Conservation (phyloP, 176 grass and related monocot species). For the Echinochloa phyllopogon region DNA sequence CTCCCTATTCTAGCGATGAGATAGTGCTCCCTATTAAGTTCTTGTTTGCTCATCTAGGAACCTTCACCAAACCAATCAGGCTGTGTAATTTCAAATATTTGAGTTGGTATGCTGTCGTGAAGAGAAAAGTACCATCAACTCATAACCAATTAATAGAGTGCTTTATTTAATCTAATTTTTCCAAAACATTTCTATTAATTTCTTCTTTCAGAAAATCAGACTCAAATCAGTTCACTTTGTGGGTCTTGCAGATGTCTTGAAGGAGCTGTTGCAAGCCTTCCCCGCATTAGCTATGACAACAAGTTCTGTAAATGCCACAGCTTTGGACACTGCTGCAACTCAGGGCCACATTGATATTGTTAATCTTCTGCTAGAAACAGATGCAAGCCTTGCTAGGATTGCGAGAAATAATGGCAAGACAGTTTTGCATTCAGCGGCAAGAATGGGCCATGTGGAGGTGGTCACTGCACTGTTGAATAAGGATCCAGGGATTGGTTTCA, state of each 20-base stretch:
- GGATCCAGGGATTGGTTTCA: constrained; percentile 83
- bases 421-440: constrained; percentile 87
- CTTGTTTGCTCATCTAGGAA: not conserved
- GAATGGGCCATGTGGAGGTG: constrained; percentile 93
- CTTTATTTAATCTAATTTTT: constrained; percentile 15
- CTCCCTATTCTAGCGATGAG: not conserved
- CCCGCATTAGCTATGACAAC: constrained; percentile 92
- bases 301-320: constrained; percentile 90
- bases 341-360: constrained; percentile 87
- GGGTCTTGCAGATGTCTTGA: constrained; percentile 72
- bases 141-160: not conserved
- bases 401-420: constrained; percentile 94
- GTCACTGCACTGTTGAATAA: constrained; percentile 81
- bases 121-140: not conserved
- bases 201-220: not conserved
- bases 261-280: constrained; percentile 74
- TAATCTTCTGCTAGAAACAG: constrained; percentile 89
- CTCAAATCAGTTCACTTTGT: constrained; percentile 34
- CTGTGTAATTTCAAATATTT: constrained; percentile 21
- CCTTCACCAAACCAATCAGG: constrained; percentile 4
- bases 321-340: constrained; percentile 87
- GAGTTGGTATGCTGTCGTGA: constrained; percentile 3
- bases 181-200: not conserved
- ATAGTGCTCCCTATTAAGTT: not conserved
- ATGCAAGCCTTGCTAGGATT: constrained; percentile 79